Percentiles rank a stretch among this genome's conserved stretches.
Conservation (phyloP, 2,329 filamentous ascomycete genomes). For the Pseudogymnoascus sp. region DNA sequence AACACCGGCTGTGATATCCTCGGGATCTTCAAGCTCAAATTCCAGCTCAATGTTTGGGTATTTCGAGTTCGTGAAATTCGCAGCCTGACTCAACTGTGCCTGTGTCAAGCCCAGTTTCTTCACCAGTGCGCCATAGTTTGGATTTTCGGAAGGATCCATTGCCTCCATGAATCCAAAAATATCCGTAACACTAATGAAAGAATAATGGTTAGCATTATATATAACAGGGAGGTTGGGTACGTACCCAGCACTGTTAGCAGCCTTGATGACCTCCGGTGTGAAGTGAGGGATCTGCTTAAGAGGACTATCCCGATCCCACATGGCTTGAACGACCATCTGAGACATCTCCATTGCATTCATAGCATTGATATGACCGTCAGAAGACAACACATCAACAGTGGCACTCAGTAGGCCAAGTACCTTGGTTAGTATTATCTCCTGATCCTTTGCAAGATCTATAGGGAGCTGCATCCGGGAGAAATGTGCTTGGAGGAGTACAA, state of each 20-base stretch:
- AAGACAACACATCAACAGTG: conserved; percentile 89
- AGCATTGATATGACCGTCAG: conserved; percentile 91
- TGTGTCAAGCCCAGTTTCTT: conserved; percentile 73
- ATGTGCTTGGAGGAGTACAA: conserved; percentile 93
- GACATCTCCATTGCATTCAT: conserved; percentile 99
- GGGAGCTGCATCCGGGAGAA: conserved; percentile 96
- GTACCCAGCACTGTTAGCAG: conserved; percentile 70
- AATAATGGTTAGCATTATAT: conserved; percentile 26
- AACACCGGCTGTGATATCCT: conserved; percentile 71
- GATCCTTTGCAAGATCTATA: conserved; percentile 91
- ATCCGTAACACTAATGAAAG: conserved; percentile 64
- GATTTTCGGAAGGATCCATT: conserved; percentile 93
- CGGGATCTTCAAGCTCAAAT: conserved; percentile 75
- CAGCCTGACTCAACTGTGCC: conserved; percentile 78
- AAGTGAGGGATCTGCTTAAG: conserved; percentile 98
- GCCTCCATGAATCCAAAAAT: conserved; percentile 98
- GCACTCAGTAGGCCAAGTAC: conserved; percentile 83
- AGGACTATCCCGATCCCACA: conserved; percentile 97
- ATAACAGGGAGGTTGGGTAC: conserved; percentile 26
- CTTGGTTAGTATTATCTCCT: conserved; percentile 79
- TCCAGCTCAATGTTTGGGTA: conserved; percentile 93
- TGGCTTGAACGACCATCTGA: conserved; percentile 97
- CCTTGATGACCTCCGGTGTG: conserved; percentile 72
- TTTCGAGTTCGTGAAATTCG: conserved; percentile 89
- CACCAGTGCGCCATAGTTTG: conserved; percentile 70